A percentile compares a stretch with the other conserved stretches of the same genome.
Evolutionary conservation across 2,329 filamentous ascomycete genomes (phyloP).

Genomic region (Pseudogymnoascus sp.): DNA sequence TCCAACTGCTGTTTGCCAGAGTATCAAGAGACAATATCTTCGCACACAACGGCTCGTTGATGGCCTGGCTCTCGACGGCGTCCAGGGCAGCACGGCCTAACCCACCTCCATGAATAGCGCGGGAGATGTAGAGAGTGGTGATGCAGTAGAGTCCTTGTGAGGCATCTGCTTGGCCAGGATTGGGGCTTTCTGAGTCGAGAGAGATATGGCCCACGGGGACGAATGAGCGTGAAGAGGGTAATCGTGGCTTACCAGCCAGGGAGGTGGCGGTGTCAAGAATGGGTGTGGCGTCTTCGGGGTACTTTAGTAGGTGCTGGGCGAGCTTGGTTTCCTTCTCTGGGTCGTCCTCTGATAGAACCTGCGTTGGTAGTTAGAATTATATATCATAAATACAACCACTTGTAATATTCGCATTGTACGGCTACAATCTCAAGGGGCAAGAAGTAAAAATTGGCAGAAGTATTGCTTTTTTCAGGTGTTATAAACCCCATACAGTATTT

Average conservation of each 20-base stretch:
- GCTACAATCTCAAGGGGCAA: neutral
- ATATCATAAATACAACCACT: neutral
- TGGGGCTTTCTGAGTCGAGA: conserved; percentile 15
- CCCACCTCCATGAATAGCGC: conserved; percentile 21
- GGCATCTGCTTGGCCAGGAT: conserved; percentile 10
- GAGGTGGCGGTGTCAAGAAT: conserved; percentile 19
- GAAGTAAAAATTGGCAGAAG: neutral
- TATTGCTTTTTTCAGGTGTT: neutral
- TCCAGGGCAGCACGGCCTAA: conserved; percentile 22
- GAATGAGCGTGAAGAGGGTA: conserved; percentile 15
- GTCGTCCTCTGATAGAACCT: conserved; percentile 17
- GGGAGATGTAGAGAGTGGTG: conserved; percentile 22
- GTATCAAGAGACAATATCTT: conserved; percentile 19
- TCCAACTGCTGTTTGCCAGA: conserved; percentile 7
- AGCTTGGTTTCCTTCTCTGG: conserved; percentile 17
- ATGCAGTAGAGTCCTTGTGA: conserved; percentile 21
- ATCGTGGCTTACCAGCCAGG: conserved; percentile 17
- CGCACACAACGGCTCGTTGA: conserved; percentile 19
- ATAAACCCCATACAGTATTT: neutral
- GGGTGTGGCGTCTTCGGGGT: conserved; percentile 16
- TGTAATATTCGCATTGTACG: neutral
- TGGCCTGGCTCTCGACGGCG: conserved; percentile 18
- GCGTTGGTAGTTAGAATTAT: conserved; percentile 5
- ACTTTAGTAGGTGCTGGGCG: conserved; percentile 15
- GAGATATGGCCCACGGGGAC: conserved; percentile 24